phyloP scores from a whole-genome alignment of 2,329 filamentous ascomycete species.

The Dothistroma septosporum region DNA sequence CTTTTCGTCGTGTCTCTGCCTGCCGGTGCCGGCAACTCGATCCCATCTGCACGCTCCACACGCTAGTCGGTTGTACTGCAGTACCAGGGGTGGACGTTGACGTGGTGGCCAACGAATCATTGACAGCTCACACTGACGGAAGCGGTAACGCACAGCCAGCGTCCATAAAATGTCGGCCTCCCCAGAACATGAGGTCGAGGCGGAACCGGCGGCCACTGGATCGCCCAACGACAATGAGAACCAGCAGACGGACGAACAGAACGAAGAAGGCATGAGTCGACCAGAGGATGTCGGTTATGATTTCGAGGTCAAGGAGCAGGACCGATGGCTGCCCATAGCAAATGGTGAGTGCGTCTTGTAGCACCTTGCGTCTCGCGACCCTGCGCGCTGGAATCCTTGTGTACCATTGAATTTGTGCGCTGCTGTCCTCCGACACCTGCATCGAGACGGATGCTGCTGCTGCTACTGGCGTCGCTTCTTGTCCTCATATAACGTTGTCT shows the following conservation, averaged over 20 bases:
- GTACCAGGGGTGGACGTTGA: constrained; percentile 23
- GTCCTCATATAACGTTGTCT: constrained; percentile 39
- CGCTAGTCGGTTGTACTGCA: constrained; percentile 24
- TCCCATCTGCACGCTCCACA: constrained; percentile 21
- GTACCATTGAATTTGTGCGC: constrained; percentile 28
- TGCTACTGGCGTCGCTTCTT: constrained; percentile 26
- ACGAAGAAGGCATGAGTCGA: constrained; percentile 37
- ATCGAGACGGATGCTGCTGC: constrained; percentile 25
- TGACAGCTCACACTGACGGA: constrained; percentile 30
- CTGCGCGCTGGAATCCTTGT: constrained; percentile 26
- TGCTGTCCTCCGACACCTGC: constrained; percentile 31
- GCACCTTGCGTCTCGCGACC: constrained; percentile 27
- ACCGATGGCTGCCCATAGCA: constrained; percentile 98
- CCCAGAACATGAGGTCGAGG: constrained; percentile 80
- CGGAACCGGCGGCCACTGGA: constrained; percentile 64
- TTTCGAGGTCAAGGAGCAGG: constrained; percentile 99
- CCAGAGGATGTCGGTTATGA: constrained; percentile 64
- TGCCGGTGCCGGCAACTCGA: constrained; percentile 25
- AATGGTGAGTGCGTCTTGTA: constrained; percentile 75
- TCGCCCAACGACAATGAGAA: constrained; percentile 90
- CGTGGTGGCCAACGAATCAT: constrained; percentile 32
- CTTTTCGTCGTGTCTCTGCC: constrained; percentile 10
- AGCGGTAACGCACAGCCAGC: constrained; percentile 42
- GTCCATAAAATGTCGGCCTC: constrained; percentile 79
- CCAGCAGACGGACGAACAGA: constrained; percentile 78